These are phyloP conservation scores for Paramecium sexaurelia DNA, from an alignment of 73 alveolate species.

Conservation along the genomic window DNA sequence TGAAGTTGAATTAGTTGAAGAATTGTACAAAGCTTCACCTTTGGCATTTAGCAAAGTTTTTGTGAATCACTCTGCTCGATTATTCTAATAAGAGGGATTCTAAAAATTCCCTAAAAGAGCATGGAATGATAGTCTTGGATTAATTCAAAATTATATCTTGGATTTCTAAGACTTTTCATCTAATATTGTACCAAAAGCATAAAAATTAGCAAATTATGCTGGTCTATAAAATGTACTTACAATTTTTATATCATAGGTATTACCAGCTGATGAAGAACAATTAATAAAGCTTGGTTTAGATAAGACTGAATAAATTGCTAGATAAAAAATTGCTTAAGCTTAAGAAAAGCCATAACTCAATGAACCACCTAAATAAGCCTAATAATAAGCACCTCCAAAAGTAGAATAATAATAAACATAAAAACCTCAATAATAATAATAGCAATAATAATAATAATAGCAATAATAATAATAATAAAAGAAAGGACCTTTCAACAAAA, in stretches of 20 bases:
- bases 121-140: conserved; percentile 62
- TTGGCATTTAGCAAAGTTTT: conserved; percentile 21
- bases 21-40: conserved; percentile 55
- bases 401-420: neutral
- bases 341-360: neutral
- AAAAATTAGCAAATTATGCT: conserved; percentile 89
- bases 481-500: neutral
- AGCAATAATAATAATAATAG: no score
- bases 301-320: neutral
- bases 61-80: conserved; percentile 26
- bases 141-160: conserved; percentile 25
- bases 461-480: no score
- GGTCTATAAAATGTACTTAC: conserved; percentile 73
- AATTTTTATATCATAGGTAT: neutral
- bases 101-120: conserved; percentile 60
- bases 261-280: neutral
- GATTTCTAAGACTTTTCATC: conserved; percentile 48
- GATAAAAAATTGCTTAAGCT: neutral
- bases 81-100: neutral
- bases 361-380: neutral
- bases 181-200: conserved; percentile 50
- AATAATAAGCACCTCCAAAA: neutral
- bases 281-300: neutral
- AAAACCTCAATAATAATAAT: neutral
- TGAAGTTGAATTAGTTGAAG: conserved; percentile 59